Base-by-base conservation (phyloP, 2,329 filamentous ascomycete genomes). In the Mycosphaerella sp. region DNA sequence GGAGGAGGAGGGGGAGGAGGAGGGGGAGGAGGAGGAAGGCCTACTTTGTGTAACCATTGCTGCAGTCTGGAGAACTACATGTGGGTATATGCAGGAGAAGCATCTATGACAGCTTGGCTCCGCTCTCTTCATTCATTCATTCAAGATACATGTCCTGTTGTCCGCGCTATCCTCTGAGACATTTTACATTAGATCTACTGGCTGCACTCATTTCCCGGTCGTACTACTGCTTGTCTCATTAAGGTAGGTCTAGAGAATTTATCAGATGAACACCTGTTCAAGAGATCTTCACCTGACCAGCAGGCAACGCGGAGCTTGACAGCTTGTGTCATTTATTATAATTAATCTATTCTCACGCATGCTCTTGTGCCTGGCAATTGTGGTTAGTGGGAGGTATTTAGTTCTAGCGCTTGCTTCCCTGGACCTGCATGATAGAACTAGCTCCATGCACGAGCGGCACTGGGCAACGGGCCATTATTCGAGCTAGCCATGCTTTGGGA, bases 401-500 rank as follows among this genome's bases (percentile, higher is more conserved):
- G n/a, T n/a, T n/a, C n/a, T 39, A 16, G 32, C 41, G 39, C 34
- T 45, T 42, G 41, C 49, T 44, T 50, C 48, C 48, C 41, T 50
- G 48, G 34, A 40, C 41, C 18, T 51, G 49, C 49, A 46, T 43
- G 30, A 44, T 46, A 25, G 21, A 25, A 25, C 21, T 25, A 41
- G 49, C 36, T 46, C 32, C 41, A 51, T 51, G 49, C 49, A 44
- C 48, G 48, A 44, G 48, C 48, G 44, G 27, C 41, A 28, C 36
- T 39, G 36, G 36, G 17, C 17, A 41, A 6, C 49, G 45, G 49
- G 49, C 49, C 30, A 34, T 17, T 44, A 34, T 17, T 44, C 6
- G 27, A 30, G 43, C 49, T 50, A 52, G 49, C 43, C 12, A 39
- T 53, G 51, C 47, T 43, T 28, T 40, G 30, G 39, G 30, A 9